These are phyloP conservation scores for Tricholoma terreum DNA, from an alignment of 768 basidiomycete genomes.

Conservation along the genomic window DNA sequence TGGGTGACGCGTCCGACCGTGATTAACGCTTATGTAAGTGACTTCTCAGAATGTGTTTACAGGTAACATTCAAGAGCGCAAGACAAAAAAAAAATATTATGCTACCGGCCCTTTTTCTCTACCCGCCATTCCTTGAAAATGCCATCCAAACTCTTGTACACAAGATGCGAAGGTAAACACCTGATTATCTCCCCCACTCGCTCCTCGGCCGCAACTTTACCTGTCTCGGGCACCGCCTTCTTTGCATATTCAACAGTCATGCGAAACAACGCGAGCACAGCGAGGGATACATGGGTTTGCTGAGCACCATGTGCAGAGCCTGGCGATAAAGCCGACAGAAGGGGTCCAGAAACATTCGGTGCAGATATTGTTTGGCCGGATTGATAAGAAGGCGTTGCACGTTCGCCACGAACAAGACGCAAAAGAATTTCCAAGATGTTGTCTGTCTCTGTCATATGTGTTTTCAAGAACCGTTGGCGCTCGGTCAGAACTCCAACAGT, in stretches of 20 bases:
- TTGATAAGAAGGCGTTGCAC: slow-evolving; percentile 69
- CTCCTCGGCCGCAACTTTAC: slow-evolving; percentile 69
- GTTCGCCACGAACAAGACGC: slow-evolving; percentile 87
- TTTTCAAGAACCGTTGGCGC: slow-evolving; percentile 84
- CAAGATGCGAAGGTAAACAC: slow-evolving; percentile 79
- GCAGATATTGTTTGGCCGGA: slow-evolving; percentile 58
- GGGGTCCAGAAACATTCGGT: slow-evolving; percentile 63
- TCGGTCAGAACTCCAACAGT: slow-evolving; percentile 71
- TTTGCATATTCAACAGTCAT: slow-evolving; percentile 80
- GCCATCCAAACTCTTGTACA: slow-evolving; percentile 90
- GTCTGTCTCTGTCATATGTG: slow-evolving; percentile 81
- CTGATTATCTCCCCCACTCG: slow-evolving; percentile 87
- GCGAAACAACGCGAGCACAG: slow-evolving; percentile 87
- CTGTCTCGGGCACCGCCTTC: slow-evolving; percentile 64
- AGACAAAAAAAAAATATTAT: slow-evolving; percentile 19
- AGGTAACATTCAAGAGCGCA: no score
- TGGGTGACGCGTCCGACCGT: slow-evolving; percentile 25
- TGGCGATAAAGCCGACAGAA: slow-evolving; percentile 66
- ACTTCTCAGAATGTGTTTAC: not conserved
- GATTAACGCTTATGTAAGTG: not conserved
- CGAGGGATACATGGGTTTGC: slow-evolving; percentile 93
- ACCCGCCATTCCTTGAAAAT: slow-evolving; percentile 92
- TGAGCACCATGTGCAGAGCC: slow-evolving; percentile 80
- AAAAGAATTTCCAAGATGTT: slow-evolving; percentile 92
- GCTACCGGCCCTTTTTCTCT: slow-evolving; percentile 70